Conservation (phyloP, 495 filamentous ascomycete species). For the Clavariopsis aquatica region DNA sequence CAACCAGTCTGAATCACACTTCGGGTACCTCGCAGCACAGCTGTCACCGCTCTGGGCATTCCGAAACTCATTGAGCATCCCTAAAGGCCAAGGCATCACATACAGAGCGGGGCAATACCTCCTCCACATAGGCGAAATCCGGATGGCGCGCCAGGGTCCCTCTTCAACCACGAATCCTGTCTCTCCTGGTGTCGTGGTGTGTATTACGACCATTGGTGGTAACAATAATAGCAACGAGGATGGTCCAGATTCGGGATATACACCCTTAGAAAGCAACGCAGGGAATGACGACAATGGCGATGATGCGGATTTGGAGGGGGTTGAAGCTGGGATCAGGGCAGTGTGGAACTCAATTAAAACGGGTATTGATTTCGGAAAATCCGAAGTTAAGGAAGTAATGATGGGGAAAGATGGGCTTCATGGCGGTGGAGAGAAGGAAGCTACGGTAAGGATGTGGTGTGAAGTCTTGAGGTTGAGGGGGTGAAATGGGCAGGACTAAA, state of each 20-base stretch:
- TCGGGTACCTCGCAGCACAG: not conserved
- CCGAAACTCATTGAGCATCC: slow-evolving; percentile 11
- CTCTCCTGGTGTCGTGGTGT: slow-evolving; percentile 20
- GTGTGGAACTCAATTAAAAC: slow-evolving; percentile 3
- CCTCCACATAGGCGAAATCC: slow-evolving; percentile 18
- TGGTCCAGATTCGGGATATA: slow-evolving; percentile 1
- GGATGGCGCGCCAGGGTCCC: not conserved
- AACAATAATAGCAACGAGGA: not conserved
- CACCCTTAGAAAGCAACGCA: not conserved
- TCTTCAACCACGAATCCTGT: not conserved
- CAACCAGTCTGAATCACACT: slow-evolving; percentile 10
- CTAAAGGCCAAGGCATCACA: not conserved
- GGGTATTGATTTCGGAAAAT: slow-evolving; percentile 23
- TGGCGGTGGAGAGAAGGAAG: slow-evolving; percentile 6
- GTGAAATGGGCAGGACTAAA: not conserved
- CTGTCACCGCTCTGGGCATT: slow-evolving; percentile 21
- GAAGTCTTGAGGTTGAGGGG: slow-evolving; percentile 27
- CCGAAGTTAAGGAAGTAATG: slow-evolving; percentile 23
- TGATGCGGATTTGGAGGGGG: slow-evolving; percentile 8
- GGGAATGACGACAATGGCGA: slow-evolving; percentile 8
- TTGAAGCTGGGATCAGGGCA: not conserved
- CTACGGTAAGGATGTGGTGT: slow-evolving; percentile 29
- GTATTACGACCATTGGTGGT: slow-evolving; percentile 1
- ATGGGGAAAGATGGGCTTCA: slow-evolving; percentile 3
- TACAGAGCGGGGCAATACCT: slow-evolving; percentile 15